Evolutionary conservation across 768 basidiomycete species (phyloP), one percentile per base, ranked within the genome.

Genomic region (Leccinum subgranulosum): DNA sequence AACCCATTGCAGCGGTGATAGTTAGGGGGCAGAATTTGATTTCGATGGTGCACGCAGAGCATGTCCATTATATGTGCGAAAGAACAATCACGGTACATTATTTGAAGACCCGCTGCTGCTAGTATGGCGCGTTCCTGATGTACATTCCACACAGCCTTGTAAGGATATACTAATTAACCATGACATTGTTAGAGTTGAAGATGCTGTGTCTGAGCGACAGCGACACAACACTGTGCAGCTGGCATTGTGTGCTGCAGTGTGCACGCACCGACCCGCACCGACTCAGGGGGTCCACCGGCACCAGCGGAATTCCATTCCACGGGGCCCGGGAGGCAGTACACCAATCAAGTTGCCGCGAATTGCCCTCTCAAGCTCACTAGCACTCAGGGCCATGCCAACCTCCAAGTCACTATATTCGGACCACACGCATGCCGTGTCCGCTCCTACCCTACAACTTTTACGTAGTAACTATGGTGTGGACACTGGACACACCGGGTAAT

Each of bases 301-400:
- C n/a, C 15, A 41, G n/a, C 39, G 25, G 25, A 29, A 21, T 49
- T 29, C 51, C 52, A 21, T 49, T 29, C 51, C 52, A 56, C 19
- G 29, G 45, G 31, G 11, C 31, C 31, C 31, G 11, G 31, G 23
- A 46, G 46, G 57, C 57, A 19, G 56, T 58, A 56, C 56, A 50
- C 47, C 34, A 34, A 21, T 55, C 52, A 21, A 34, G 33, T 19
- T 29, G 29, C 25, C n/a, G n/a, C 53, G 33, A 11, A 54, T 51
- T 54, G 48, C 29, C 17, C 31, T 51, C 53, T 50, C 41, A 47
- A 25, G n/a, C 29, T 29, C 11, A 29, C 29, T 29, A 11, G 29
- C 11, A 12, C n/a, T 34, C 14, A 33, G 31, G 31, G 31, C 12
- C 23, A 23, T 12, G 4, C 28, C 28, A 31, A 31, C n/a, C n/a